Evolutionary conservation across 1,284 basidiomycete species (phyloP), one percentile per base, ranked within the genome.

Genomic region (Coriolopsis trogii): DNA sequence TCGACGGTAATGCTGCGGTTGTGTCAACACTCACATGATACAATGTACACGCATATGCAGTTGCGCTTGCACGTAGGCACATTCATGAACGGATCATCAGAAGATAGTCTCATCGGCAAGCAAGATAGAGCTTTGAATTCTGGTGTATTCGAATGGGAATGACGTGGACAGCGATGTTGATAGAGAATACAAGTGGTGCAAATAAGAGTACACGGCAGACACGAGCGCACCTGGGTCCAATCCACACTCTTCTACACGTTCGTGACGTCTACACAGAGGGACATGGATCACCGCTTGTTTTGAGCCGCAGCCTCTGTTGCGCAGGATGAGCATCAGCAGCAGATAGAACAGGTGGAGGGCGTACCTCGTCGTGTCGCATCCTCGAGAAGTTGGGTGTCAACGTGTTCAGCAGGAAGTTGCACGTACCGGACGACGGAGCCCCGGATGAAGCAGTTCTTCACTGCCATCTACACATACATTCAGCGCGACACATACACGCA

Each of bases 351-450:
- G 16, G 7, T 13, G 15, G 34, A 39, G 18, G 0, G 68, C 82
- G 59, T 55, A 94, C 93, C 96, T 87, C 95, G 81, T 68, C 97
- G 80, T 41, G 96, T 99, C 23, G 96, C 97, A 70, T 99, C 97
- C 74, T 99, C 97, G 46, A 99, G 70, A 45, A 99, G 72, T 62
- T 97, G 95, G 4, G 95, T 98, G 72, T 99, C 96, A 56, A 99
- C 94, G 56, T 92, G 91, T 52, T 93, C 87, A 18, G 93, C 85
- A 3, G 95, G 93, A 51, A 99, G 80, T 68, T 97, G 91, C 9
- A 99, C 97, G 68, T 98, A 99, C 61, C 97, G 87, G 31, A 99
- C 95, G 12, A 99, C 97, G 3, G 95, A 98, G 53, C 97, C 97
- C 50, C 97, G 89, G 64, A 99, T 99, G 70, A 99, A 99, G 67